phyloP scores from a whole-genome alignment of 495 filamentous ascomycete species.

The Penicillium samsonianum region DNA sequence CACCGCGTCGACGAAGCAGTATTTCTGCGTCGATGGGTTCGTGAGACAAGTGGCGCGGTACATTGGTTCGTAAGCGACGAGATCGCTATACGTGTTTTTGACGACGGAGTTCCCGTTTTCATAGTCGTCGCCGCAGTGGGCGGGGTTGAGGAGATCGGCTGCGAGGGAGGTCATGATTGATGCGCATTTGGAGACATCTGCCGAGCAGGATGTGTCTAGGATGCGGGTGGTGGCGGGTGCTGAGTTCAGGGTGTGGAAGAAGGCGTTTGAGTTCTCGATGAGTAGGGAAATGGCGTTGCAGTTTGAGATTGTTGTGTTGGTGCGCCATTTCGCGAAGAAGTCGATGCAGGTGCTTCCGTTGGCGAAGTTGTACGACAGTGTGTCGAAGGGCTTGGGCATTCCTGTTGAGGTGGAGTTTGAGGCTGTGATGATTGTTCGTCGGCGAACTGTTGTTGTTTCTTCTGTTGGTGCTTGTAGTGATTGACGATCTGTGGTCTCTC shows the following conservation, averaged over 20 bases:
- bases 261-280: slow-evolving; percentile 69
- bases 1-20: slow-evolving; percentile 79
- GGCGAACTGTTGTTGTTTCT: background rate
- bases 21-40: slow-evolving; percentile 39
- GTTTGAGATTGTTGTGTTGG: slow-evolving; percentile 59
- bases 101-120: slow-evolving; percentile 65
- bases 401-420: slow-evolving; percentile 26
- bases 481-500: slow-evolving; percentile 24
- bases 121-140: slow-evolving; percentile 73
- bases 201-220: slow-evolving; percentile 70
- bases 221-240: slow-evolving; percentile 64
- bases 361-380: slow-evolving; percentile 69
- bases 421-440: slow-evolving; percentile 28
- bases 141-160: slow-evolving; percentile 51
- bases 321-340: slow-evolving; percentile 70
- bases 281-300: slow-evolving; percentile 78
- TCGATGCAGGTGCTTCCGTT: slow-evolving; percentile 53
- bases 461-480: slow-evolving; percentile 1
- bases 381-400: slow-evolving; percentile 73
- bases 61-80: slow-evolving; percentile 71
- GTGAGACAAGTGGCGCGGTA: slow-evolving; percentile 81
- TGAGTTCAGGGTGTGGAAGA: slow-evolving; percentile 73
- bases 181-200: slow-evolving; percentile 59
- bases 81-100: slow-evolving; percentile 67
- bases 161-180: slow-evolving; percentile 61